Base-by-base conservation (phyloP, 2,329 filamentous ascomycete species). In the Claviceps monticola region DNA sequence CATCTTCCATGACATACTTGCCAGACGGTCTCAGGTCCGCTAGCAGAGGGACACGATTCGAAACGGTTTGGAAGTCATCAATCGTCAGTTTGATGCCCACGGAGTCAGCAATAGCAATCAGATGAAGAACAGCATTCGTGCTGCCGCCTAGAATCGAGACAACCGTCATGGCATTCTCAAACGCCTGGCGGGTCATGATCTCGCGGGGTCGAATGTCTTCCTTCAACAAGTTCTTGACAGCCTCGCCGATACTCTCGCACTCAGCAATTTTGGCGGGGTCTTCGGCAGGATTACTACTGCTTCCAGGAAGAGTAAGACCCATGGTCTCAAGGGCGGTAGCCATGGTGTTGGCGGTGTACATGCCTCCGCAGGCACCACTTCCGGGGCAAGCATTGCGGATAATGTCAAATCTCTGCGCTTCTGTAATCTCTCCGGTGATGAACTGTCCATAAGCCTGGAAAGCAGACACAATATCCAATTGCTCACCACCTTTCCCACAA, bases 361-460 rank as follows among this genome's bases (percentile, higher is more conserved):
- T 90, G 59, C 86, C 86, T 57, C 84, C 85, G 57, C 86, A 90
- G 37, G 85, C 86, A 41, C 86, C 86, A 42, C 67, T 64, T 37
- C 70, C 70, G 39, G 70, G 70, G 57, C 90, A 96, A 44, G 93
- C 90, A 64, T 97, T 76, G 56, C 89, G 81, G 67, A 96, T 95
- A 63, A 97, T 91, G 69, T 97, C 93, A 67, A 89, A 95, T 50
- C 93, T 84, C 71, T 91, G 77, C 63, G 93, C 83, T 71, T 98
- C 93, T 57, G 77, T 85, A 68, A 97, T 95, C 63, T 95, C 81
- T 44, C 91, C 91, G 13, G 86, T 80, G 60, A 98, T 83, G 72
- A 90, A 97, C 67, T 96, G 88, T 26, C 93, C 93, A 64, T 97
- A 97, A 5, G 91, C 86, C 72, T 98, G 93, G 80, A 98, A 98